Evolutionary conservation across 805 yeast genomes (phyloP), one percentile per base, ranked within the genome.

Genomic region (Wickerhamiella slavikovae): DNA sequence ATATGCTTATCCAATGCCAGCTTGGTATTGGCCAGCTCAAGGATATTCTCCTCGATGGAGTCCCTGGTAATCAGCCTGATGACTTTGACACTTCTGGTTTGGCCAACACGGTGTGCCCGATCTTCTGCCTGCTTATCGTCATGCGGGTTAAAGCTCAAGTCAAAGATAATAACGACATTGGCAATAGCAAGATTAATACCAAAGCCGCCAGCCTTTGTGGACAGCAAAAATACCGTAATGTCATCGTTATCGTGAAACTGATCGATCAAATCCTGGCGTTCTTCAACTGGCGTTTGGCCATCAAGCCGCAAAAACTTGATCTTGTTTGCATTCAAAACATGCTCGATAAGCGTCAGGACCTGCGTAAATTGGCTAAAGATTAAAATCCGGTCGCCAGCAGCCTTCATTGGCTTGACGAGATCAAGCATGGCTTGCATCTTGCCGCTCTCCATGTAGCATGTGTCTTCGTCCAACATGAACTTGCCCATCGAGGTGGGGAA

Each of bases 51-150:
- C 42, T 89, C 99, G 23, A 89, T 75, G 1, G 93, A 70, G 33
- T 68, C 62, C 38, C 62, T 64, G 7, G 76, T 65, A 30, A 89
- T 70, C 36, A 89, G 54, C 33, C 91, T 68, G 24, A 67, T 63
- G 12, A 91, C 93, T 30, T 60, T 56, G 14, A 89, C 99, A 28
- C 76, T 79, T 31, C 73, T 68, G 5, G 72, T 68, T 54, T 85
- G 96, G 1, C 98, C 98, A 16, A 89, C 94, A 52, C 99, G 66
- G 51, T 89, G 99, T 0, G 96, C 93, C 47, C 99, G 68, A 51
- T 89, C 99, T 48, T 91, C 96, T 2, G 99, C 99, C 55, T 89
- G 99, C 47, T 76, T 76, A 47, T 89, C 99, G 49, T 89, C 98
- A 51, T 89, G 98, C 0, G 99, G 99, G 47, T 89, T 89, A 57